Conservation (phyloP, 345 rosid genomes). For the Eucalyptus pauciflora region DNA sequence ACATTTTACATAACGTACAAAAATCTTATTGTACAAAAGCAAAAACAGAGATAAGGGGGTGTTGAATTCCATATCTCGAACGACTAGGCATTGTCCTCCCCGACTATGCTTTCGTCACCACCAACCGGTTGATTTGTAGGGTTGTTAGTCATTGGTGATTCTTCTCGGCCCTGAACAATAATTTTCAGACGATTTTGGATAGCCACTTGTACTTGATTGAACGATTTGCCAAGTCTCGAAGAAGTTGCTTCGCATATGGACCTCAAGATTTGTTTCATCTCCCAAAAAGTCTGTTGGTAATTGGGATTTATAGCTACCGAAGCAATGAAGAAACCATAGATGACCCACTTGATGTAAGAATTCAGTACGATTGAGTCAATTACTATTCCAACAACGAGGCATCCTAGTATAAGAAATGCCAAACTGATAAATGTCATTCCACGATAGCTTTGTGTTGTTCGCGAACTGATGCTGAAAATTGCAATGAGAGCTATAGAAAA, state of each 20-base stretch:
- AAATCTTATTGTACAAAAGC: neutral
- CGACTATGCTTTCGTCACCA: neutral
- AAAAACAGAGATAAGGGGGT: neutral
- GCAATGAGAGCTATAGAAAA: neutral
- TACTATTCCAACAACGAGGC: neutral
- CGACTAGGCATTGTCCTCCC: neutral
- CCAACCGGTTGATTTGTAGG: neutral
- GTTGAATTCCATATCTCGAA: neutral
- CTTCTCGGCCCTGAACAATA: neutral
- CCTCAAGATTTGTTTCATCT: neutral
- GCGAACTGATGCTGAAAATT: fast-evolving
- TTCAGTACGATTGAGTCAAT: neutral
- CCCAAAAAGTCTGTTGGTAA: neutral
- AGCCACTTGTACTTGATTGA: neutral
- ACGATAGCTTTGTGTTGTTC: fast-evolving
- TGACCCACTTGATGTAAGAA: neutral
- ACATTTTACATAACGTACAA: neutral
- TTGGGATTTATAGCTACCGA: neutral
- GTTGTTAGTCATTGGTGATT: neutral
- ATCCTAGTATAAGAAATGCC: neutral
- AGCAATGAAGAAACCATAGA: neutral
- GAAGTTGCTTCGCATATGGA: neutral
- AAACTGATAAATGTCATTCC: neutral
- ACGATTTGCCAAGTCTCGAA: neutral
- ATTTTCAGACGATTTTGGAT: neutral